phyloP scores from a whole-genome alignment of 139 green algal genomes.

The Microglena sp. region DNA sequence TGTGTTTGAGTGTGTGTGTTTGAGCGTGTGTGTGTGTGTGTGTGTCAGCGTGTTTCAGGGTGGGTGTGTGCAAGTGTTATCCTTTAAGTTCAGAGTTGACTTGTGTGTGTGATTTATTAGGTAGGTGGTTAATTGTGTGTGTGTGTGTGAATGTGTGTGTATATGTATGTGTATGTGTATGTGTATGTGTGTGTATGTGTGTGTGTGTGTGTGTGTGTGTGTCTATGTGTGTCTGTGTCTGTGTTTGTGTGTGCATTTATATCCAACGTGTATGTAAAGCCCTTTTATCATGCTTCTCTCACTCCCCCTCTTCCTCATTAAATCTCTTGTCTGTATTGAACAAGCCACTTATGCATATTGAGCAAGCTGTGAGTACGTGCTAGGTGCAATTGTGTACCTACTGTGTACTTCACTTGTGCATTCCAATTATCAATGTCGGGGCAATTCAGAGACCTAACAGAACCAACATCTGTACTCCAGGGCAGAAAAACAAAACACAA shows the following conservation, averaged over 20 bases:
- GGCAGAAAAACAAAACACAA: too few species aligned
- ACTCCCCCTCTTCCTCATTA: too few species aligned
- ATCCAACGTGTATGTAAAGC: slow-evolving; percentile 61
- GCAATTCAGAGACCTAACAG: too few species aligned
- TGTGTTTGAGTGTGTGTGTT: slow-evolving; percentile 48
- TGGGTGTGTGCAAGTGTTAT: slow-evolving; percentile 61
- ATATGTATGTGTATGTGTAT: neutral
- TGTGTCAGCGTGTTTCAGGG: slow-evolving; percentile 7
- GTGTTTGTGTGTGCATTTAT: too few species aligned
- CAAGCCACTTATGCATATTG: too few species aligned
- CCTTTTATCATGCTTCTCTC: slow-evolving; percentile 47
- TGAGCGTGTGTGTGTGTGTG: slow-evolving; percentile 51
- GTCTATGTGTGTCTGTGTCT: too few species aligned
- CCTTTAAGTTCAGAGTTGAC: slow-evolving; percentile 17
- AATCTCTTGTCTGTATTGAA: too few species aligned
- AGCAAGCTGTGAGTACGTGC: too few species aligned
- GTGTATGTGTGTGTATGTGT: slow-evolving; percentile 3
- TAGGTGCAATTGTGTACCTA: too few species aligned
- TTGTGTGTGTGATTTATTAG: neutral
- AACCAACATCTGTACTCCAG: too few species aligned
- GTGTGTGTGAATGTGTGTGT: neutral
- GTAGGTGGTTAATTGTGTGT: neutral
- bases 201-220: slow-evolving; percentile 11
- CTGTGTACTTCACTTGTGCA: too few species aligned
- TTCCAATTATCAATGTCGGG: too few species aligned